phyloP scores from a whole-genome alignment of 768 basidiomycete species.

The Tricholoma sp. region DNA sequence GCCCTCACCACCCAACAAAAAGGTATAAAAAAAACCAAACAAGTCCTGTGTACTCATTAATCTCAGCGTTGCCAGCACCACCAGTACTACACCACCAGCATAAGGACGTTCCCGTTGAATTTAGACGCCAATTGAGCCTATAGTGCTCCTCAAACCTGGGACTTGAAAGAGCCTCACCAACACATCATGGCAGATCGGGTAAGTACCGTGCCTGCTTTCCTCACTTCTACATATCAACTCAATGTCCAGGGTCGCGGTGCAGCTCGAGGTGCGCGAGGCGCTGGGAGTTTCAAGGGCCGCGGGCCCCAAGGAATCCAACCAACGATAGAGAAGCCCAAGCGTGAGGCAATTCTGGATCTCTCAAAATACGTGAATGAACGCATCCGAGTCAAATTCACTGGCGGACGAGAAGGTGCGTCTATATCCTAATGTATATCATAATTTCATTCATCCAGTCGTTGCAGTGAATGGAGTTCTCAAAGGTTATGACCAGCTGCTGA shows the following conservation, averaged over 20 bases:
- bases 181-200: slow-evolving; percentile 59
- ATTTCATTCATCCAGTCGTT: not conserved
- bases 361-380: slow-evolving; percentile 90
- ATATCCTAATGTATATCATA: not conserved
- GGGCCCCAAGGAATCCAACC: slow-evolving; percentile 43
- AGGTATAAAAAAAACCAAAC: not conserved
- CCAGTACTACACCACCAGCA: not conserved
- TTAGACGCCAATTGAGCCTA: not conserved
- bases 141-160: not conserved
- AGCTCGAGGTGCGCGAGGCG: slow-evolving; percentile 41
- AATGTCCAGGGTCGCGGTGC: slow-evolving; percentile 54
- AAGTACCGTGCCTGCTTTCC: slow-evolving; percentile 21
- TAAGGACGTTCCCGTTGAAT: not conserved
- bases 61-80: not conserved
- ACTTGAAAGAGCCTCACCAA: slow-evolving; percentile 6
- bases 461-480: slow-evolving; percentile 89
- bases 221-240: slow-evolving; percentile 30
- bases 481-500: slow-evolving; percentile 93
- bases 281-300: slow-evolving; percentile 46
- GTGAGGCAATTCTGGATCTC: slow-evolving; percentile 93
- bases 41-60: not conserved
- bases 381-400: slow-evolving; percentile 96
- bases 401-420: slow-evolving; percentile 81
- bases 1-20: slow-evolving; percentile 12
- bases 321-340: slow-evolving; percentile 70